phyloP scores from a whole-genome alignment of 163 green algal genomes.

The Scenedesmus sp. region DNA sequence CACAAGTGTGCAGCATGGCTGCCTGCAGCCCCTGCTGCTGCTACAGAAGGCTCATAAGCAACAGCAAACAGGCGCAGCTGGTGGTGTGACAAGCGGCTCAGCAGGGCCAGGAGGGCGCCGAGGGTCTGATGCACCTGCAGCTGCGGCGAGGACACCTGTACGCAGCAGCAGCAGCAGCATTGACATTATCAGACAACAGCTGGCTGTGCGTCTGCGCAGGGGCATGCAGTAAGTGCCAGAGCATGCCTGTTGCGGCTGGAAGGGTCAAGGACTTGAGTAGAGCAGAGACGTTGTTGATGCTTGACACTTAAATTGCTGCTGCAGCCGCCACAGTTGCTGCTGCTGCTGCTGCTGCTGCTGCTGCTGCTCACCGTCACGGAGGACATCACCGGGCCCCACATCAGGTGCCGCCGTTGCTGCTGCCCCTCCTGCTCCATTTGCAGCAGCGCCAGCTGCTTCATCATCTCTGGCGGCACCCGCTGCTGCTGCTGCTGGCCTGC shows the following conservation, averaged over 20 bases:
- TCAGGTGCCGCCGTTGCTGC: neutral
- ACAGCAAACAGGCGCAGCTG: slow-evolving; percentile 7
- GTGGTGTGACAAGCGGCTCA: neutral
- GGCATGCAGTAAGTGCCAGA: neutral
- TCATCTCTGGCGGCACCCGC: neutral
- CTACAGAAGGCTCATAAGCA: neutral
- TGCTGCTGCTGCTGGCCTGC: neutral
- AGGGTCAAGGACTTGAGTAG: too few relatives aligned
- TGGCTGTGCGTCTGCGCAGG: too few relatives aligned
- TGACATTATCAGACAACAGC: too few relatives aligned
- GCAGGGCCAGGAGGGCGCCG: neutral
- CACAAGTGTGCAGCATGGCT: neutral
- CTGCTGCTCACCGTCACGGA: neutral
- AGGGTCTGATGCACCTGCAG: neutral
- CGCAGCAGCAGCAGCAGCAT: slow-evolving; percentile 5
- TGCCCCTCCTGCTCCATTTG: neutral
- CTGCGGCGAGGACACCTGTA: neutral
- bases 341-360: neutral
- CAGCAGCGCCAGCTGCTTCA: neutral
- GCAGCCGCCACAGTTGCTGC: neutral
- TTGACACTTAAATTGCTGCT: neutral
- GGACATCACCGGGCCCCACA: neutral
- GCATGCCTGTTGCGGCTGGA: too few relatives aligned
- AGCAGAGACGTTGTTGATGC: neutral
- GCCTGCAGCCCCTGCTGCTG: neutral